These are phyloP conservation scores for Salix purpurea DNA, from an alignment of 345 rosid genomes.

Conservation along the genomic window DNA sequence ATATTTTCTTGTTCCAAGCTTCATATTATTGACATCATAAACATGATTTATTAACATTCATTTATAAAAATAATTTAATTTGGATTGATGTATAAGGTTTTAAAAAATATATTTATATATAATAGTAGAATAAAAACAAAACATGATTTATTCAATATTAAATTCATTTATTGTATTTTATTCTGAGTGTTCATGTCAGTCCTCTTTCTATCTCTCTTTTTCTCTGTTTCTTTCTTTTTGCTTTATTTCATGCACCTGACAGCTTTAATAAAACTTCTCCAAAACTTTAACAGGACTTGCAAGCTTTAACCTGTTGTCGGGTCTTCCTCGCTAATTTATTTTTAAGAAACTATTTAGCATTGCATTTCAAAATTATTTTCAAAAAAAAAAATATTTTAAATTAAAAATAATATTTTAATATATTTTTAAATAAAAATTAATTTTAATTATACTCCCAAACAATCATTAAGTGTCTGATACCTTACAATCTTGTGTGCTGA, in stretches of 20 bases:
- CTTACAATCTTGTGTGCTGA: neutral
- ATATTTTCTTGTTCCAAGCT: too few species aligned
- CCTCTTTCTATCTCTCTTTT: neutral
- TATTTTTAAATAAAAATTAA: too few species aligned
- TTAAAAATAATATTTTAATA: too few species aligned
- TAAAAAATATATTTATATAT: too few species aligned
- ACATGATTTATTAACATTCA: too few species aligned
- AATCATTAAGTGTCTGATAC: neutral
- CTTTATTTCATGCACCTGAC: neutral
- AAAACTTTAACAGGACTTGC: neutral
- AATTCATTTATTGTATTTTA: neutral
- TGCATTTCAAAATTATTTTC: too few species aligned
- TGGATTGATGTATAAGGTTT: too few species aligned
- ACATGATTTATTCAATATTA: neutral
- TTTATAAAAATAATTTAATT: too few species aligned
- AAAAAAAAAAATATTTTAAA: too few species aligned
- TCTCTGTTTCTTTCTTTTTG: neutral
- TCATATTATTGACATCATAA: too few species aligned
- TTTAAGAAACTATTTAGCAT: neutral
- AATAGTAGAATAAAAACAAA: too few species aligned
- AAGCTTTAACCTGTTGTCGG: neutral
- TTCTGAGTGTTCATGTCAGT: neutral
- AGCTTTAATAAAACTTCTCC: neutral
- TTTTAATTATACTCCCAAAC: too few species aligned
- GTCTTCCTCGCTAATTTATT: neutral